Evolutionary conservation across 2,329 filamentous ascomycete species (phyloP), one percentile per base, ranked within the genome.

Genomic region (Fusarium sambucinum): DNA sequence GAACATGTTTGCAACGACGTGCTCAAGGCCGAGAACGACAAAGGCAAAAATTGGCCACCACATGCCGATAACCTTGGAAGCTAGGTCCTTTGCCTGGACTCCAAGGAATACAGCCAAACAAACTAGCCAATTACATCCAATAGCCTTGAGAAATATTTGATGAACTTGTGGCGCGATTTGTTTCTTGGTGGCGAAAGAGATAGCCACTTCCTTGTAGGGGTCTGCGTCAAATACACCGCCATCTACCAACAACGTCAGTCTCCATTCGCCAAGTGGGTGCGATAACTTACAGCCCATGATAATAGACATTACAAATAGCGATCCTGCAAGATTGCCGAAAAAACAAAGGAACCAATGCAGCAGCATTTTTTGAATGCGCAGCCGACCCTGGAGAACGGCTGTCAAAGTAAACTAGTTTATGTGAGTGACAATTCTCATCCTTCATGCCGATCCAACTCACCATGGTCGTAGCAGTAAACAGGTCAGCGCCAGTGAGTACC

Each of bases 41-140:
- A 87, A 88, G 1, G 82, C 82, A 56, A 86, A 85, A 5, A 83
- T 84, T 0, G 85, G 86, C 72, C 81, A 84, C 86, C 86, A 88
- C 68, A 88, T 85, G 2, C 82, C 83, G 13, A 85, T 75, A 2
- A 88, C 80, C 69, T 88, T 88, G 12, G 82, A 84, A 19, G 79
- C 77, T 14, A 87, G 75, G 55, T 87, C 85, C 4, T 83, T 80
- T 7, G 82, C 83, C 57, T 84, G 82, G 5, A 83, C 76, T 3
- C 78, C 80, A 11, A 85, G 76, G 60, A 80, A 87, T 44, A 83
- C 81, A 1, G 84, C 84, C 27, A 87, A 75, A 59, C 84, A 86
- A 4, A 88, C 85, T 1, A 89, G 80, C 85, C 85, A 88, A 75
- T 87, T 87, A 68, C 82, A 84, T 6, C 85, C 83, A 44, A 88